Conservation (phyloP, 1,139 yeast genomes). For the Geotrichum cucujoidarum region DNA sequence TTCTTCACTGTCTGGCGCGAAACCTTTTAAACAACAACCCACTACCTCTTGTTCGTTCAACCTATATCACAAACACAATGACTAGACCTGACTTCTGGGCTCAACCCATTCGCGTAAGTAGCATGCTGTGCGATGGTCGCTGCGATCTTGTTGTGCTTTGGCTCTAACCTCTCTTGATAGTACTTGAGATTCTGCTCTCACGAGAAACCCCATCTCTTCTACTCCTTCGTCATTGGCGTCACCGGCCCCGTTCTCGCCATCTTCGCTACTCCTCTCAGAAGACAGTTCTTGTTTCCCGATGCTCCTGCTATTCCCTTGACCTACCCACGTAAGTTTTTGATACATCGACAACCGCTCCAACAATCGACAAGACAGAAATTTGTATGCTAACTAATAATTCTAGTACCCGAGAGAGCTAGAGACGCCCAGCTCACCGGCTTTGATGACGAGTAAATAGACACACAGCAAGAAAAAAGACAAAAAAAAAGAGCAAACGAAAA, state of each 20-base stretch:
- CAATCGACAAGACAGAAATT: neutral
- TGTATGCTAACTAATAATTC: neutral
- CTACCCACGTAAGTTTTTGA: conserved; percentile 48
- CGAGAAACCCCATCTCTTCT: conserved; percentile 72
- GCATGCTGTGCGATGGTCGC: neutral
- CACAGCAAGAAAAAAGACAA: conserved; percentile 12
- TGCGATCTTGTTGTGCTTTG: neutral
- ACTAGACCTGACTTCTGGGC: conserved; percentile 24
- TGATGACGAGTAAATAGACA: conserved; percentile 17
- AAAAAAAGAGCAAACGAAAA: conserved; percentile 1
- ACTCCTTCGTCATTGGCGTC: conserved; percentile 61
- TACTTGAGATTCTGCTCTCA: conserved; percentile 79
- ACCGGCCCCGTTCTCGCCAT: conserved; percentile 61
- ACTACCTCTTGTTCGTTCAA: neutral
- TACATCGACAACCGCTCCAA: neutral
- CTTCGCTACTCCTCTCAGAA: conserved; percentile 63
- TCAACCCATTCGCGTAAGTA: conserved; percentile 19
- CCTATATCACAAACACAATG: conserved; percentile 28
- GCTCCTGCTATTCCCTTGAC: conserved; percentile 62
- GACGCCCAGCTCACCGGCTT: conserved; percentile 1
- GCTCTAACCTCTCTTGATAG: conserved; percentile 35
- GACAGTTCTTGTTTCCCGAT: conserved; percentile 61
- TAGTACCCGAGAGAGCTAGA: conserved; percentile 9
- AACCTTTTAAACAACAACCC: neutral
- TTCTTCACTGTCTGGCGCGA: neutral